phyloP scores from a whole-genome alignment of 768 basidiomycete species.

The Suillus alpinus region DNA sequence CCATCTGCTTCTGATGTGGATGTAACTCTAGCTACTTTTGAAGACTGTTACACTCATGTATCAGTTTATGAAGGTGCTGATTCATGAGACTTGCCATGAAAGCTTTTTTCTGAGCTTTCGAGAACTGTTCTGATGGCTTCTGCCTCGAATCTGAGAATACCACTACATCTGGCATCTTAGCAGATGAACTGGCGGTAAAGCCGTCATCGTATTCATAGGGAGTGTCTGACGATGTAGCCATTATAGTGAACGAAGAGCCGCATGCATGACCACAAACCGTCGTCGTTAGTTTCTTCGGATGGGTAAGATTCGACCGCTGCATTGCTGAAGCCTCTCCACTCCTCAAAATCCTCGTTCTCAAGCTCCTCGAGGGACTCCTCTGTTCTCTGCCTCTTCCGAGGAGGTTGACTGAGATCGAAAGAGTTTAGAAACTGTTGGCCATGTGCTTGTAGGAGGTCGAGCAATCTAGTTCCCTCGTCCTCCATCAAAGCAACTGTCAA shows the following conservation, averaged over 20 bases:
- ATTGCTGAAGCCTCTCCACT: constrained; percentile 40
- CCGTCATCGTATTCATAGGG: constrained; percentile 46
- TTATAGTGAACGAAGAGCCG: neutral
- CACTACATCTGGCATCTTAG: constrained; percentile 43
- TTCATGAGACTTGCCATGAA: constrained; percentile 64
- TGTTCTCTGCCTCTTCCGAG: constrained; percentile 16
- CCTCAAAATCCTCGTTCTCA: constrained; percentile 29
- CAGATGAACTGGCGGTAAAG: constrained; percentile 34
- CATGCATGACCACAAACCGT: constrained; percentile 10
- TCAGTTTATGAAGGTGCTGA: neutral
- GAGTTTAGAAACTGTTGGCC: constrained; percentile 44
- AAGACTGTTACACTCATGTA: constrained; percentile 49
- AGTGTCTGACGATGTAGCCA: neutral
- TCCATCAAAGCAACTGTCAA: constrained; percentile 9
- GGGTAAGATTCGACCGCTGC: neutral
- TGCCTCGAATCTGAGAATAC: constrained; percentile 49
- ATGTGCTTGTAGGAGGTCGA: constrained; percentile 42
- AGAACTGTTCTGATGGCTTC: constrained; percentile 18
- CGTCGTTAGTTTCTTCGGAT: constrained; percentile 21
- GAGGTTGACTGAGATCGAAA: constrained; percentile 31
- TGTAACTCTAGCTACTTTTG: constrained; percentile 66
- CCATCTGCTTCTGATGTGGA: constrained; percentile 23
- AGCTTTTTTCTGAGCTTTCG: constrained; percentile 52
- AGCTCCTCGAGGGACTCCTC: constrained; percentile 11
- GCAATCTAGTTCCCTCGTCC: constrained; percentile 30